Evolutionary conservation across 441 rosid species (phyloP), one percentile per base, ranked within the genome.

Genomic region (Croton laevigatus): DNA sequence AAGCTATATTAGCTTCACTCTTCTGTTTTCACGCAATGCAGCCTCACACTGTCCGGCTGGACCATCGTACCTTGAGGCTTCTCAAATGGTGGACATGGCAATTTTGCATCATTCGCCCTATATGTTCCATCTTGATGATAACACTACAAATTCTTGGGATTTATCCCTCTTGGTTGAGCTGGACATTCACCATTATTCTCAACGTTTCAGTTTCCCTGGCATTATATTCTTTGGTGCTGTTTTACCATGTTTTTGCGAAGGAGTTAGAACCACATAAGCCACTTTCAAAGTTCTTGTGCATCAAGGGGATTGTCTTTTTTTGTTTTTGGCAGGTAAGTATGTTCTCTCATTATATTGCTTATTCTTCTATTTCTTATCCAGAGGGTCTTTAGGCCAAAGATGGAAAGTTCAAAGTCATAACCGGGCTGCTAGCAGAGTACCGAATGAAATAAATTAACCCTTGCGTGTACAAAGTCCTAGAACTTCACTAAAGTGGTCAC

Each of bases 71-170:
- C 44, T 69, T 92, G 34, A 91, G 72, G 84, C 97, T 86, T 52
- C 86, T 95, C 71, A 92, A 92, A 73, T 75, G 86, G 49, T 94
- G 98, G 97, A 94, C 98, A 61, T 94, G 97, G 98, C 98, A 94
- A 68, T 95, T 92, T 71, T 97, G 91, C 4, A 68, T 89, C 68
- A 84, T 92, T 71, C 89, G 98, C 51, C 99, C 99, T 0, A 71
- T 87, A 69, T 92, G 91, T 72, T 93, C 98, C n/a, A 37, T 89
- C 76, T 77, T 93, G 88, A 95, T 93, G 98, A 86, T 95, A 69
- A 73, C 78, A 0, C 82, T 91, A 12, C 98, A 91, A 60, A 32
- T 83, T 75, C 82, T 93, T 59, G 89, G 88, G 57, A 70, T 86
- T 19, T 93, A 93, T 75, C 96, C 99, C 3, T 75, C 86, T 54